Conservation (phyloP, 192 early-diverging fungal genomes). For the Entomortierella chlamydospora region DNA sequence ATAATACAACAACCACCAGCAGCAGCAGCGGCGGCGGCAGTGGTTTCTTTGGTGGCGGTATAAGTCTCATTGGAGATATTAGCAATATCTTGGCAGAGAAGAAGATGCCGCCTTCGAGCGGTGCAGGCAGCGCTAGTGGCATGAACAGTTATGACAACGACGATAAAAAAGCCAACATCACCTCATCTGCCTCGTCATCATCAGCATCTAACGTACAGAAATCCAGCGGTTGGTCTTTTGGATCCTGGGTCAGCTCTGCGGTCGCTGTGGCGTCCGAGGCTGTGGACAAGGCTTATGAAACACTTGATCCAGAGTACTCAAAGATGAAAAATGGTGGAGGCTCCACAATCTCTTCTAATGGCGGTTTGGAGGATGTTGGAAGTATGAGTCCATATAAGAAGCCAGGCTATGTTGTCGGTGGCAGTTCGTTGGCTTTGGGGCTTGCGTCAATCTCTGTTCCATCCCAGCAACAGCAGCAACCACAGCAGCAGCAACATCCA, state of each 20-base stretch:
- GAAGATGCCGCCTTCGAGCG: slow-evolving; percentile 2
- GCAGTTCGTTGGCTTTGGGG: slow-evolving; percentile 40
- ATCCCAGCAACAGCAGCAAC: slow-evolving; percentile 3
- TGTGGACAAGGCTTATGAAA: slow-evolving; percentile 50
- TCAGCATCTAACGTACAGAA: slow-evolving; percentile 19
- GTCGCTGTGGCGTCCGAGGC: slow-evolving; percentile 38
- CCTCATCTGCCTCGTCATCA: background rate
- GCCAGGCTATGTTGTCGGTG: slow-evolving; percentile 49
- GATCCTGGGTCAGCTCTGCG: slow-evolving; percentile 52
- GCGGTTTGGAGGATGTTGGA: background rate
- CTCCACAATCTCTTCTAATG: background rate
- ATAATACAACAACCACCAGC: background rate
- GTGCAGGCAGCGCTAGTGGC: background rate
- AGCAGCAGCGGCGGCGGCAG: slow-evolving; percentile 1
- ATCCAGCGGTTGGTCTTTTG: slow-evolving; percentile 52
- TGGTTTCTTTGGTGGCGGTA: background rate
- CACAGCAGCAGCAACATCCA: background rate
- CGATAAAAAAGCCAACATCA: background rate
- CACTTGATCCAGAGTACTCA: slow-evolving; percentile 46
- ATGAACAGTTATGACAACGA: slow-evolving; percentile 3
- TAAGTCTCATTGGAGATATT: slow-evolving; percentile 45
- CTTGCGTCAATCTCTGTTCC: slow-evolving; percentile 39
- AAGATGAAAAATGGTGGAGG: slow-evolving; percentile 27
- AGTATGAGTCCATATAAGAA: slow-evolving; percentile 30
- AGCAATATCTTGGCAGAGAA: slow-evolving; percentile 32